Conservation (phyloP, 2,329 filamentous ascomycete species). For the Orbilia ellipsospora region DNA sequence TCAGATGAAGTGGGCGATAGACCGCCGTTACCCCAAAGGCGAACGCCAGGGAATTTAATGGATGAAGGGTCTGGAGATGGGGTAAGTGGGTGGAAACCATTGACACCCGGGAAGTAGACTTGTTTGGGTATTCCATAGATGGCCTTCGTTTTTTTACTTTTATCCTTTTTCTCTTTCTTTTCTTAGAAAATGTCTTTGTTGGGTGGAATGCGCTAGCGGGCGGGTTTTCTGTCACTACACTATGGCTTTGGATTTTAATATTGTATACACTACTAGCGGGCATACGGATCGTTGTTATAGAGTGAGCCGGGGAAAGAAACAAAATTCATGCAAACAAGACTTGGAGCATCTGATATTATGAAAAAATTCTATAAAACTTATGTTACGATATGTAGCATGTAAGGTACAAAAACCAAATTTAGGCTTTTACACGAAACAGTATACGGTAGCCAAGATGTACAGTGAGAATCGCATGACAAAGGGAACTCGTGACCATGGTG, state of each 20-base stretch:
- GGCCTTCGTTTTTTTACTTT: background rate
- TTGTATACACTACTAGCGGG: background rate
- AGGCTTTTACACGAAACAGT: no score
- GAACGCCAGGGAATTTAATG: conserved; percentile 40
- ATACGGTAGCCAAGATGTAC: no score
- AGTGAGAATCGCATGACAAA: conserved; percentile 28
- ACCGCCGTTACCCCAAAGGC: conserved; percentile 33
- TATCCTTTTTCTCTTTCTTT: background rate
- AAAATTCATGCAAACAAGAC: background rate
- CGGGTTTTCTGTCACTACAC: conserved; percentile 3
- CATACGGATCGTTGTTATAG: conserved; percentile 28
- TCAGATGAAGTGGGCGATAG: conserved; percentile 15
- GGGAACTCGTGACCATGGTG: conserved; percentile 35
- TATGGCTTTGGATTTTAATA: background rate
- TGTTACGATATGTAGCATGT: background rate
- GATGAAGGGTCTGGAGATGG: conserved; percentile 32
- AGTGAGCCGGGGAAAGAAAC: conserved; percentile 6
- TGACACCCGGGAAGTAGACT: conserved; percentile 28
- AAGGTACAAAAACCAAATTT: no score
- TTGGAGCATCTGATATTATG: no score
- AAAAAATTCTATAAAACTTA: no score
- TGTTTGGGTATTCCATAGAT: conserved; percentile 11
- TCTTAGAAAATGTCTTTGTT: no score
- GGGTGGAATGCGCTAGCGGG: conserved; percentile 11
- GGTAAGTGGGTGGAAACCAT: conserved; percentile 37